phyloP scores from a whole-genome alignment of 2,329 filamentous ascomycete species.

The Parastagonospora nodorum region DNA sequence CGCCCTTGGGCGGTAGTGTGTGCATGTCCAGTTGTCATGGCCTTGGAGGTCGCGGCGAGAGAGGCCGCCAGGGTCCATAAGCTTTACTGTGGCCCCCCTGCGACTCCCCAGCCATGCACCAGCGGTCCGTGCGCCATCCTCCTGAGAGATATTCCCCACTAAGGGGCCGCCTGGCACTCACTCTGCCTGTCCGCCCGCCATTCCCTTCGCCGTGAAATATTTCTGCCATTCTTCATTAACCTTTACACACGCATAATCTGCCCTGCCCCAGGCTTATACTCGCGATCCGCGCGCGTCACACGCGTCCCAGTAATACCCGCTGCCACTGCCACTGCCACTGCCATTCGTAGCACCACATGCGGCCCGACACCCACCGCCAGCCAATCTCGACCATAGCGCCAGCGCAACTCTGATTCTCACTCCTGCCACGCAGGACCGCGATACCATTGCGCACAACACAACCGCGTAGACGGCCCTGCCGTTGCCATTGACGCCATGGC shows the following conservation, averaged over 20 bases:
- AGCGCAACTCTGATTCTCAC: not conserved
- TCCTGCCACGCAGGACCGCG: not conserved
- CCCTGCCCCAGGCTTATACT: not conserved
- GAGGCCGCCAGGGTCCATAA: no score
- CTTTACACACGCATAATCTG: not conserved
- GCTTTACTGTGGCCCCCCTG: no score
- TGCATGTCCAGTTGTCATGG: no score
- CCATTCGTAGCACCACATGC: slow-evolving; percentile 1
- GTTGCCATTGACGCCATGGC: slow-evolving; percentile 37
- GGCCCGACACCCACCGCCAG: not conserved
- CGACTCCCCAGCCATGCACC: no score
- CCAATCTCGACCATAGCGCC: not conserved
- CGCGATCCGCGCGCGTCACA: not conserved
- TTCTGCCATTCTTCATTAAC: not conserved
- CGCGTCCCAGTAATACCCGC: not conserved
- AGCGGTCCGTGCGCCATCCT: no score
- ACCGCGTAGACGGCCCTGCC: slow-evolving; percentile 24
- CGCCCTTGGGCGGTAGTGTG: no score
- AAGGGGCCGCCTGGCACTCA: not conserved
- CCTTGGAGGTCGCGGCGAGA: no score
- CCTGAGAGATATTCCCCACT: no score
- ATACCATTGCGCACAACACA: slow-evolving; percentile 12
- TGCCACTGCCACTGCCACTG: not conserved
- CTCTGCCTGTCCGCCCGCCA: not conserved
- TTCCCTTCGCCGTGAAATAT: not conserved